Evolutionary conservation across 2,329 filamentous ascomycete genomes (phyloP), one percentile per base, ranked within the genome.

Genomic region (Penicillium aurantiogriseum): DNA sequence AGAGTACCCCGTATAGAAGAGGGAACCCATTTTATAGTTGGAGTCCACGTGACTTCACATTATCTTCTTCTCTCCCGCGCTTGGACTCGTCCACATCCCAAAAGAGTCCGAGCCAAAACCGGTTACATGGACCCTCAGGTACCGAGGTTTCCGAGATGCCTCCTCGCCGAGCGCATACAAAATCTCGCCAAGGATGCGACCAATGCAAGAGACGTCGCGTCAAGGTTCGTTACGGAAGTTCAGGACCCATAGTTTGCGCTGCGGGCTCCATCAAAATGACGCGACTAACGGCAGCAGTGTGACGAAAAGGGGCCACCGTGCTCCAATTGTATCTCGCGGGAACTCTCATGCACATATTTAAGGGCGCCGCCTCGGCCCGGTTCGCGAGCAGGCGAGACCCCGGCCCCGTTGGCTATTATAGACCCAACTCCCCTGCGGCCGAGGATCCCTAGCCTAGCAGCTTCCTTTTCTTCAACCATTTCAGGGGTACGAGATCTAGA

Each of bases 401-500:
- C 49, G 15, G 54, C n/a, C 40, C 31, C 38, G 39, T 25, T 57
- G 42, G 35, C 51, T 13, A 62, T 49, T 21, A 52, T 63, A 7
- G 57, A 58, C 2, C 42, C 58, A 19, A 54, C 44, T 13, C 52
- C 60, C 10, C 57, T 57, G 7, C 60, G 59, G 25, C 43, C 58
- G 5, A 59, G 59, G 25, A 60, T 63, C 15, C 56, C 61, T 46
- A 66, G 60, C 23, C 61, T 63, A 25, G 29, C 49, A n/a, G 54
- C 60, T 33, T 61, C 56, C n/a, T 60, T 55, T 25, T 56, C 61
- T 21, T 56, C 62, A 13, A 43, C 56, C 19, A 57, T 58, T 39
- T 65, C 67, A 25, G 60, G 63, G 11, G 61, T 72, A 13, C 69
- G 70, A 4, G 80, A 81, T 56, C 71, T 83, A 9, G 80, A 82